Evolutionary conservation across 306 rosid species (phyloP), one percentile per base, ranked within the genome.

Genomic region (Prosopis cineraria): DNA sequence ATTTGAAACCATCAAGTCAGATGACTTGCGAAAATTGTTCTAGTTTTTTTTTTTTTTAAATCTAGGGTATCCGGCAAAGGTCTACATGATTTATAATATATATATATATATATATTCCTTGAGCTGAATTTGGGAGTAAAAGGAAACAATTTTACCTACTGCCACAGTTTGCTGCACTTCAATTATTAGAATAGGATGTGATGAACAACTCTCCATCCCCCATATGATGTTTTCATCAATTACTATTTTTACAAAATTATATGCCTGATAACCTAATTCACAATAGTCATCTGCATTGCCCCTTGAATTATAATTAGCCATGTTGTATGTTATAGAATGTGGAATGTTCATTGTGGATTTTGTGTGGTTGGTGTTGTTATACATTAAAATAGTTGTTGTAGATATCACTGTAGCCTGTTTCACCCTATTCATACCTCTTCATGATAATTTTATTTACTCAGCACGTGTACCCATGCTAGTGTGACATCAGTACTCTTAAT

Each of bases 191-290:
- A 9, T 72, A 40, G 27, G 55, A 72, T 67, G 53, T 56, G 45
- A 52, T 22, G 63, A 22, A 59, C 44, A 37, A 3, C 6, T 40
- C 3, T 24, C 41, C 76, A 11, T 65, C 31, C 66, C n/a, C 12
- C 79, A 24, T 45, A 16, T 52, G 16, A 60, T 68, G 56, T 29
- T 37, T 68, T 78, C 47, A 31, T 11, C 41, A 56, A 17, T 78
- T 55, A 36, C 2, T 40, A n/a, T n/a, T 74, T 31, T 68, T 58
- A 12, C 60, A 45, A 60, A 66, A 70, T 80, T 50, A 24, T 30
- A 17, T 30, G 70, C 40, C 8, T 52, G 11, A 45, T 25, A 20
- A 43, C 39, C 70, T 33, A 11, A 11, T 81, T n/a, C 41, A 7
- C 7, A 7, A 16, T 62, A 62, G 40, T 30, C 33, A 62, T 33